Base-by-base conservation (phyloP, 148 eudicot species). In the Chenopodium formosanum region DNA sequence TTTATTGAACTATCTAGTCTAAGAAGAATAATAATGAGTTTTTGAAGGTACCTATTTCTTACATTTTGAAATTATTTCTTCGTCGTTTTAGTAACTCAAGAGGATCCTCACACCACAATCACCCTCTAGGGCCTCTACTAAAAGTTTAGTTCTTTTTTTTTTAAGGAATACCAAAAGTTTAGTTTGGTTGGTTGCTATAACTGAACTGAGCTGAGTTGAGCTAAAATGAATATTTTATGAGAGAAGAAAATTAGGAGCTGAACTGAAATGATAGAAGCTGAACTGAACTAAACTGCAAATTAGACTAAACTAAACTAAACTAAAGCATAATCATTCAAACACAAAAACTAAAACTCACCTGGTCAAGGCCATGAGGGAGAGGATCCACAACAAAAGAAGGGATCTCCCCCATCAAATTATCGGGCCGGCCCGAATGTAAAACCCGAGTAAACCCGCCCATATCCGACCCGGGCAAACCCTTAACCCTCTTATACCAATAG, bases 391-490 rank as follows among this genome's bases (percentile, higher is more conserved):
- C 86, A 79, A 82, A 78, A 47, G 91, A 87, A 0, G 91, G 91
- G 0, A 89, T 89, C 82, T 87, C 90, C 69, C 86, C 78, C 88
- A 89, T 87, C 84, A 89, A 86, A 27, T 56, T 73, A 81, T 89
- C 91, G 3, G 82, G 66, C 37, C 31, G 74, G 25, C 91, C 90
- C 77, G 91, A 83, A 70, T 89, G 91, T 80, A 89, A 82, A 81
- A 89, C 82, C 87, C 90, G 83, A 5, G 90, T 89, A 62, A 87
- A 87, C 40, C 90, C 91, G 37, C 91, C 91, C 87, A 87, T 82
- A 70, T 81, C 90, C 0, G 91, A 87, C 70, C 86, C 87, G 1
- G 79, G 64, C 32, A 70, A 70, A 32, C 81, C 88, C 78, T 84
- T 89, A 4, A 78, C 73, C 80, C 70, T 84, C 56, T 86, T 87